These are phyloP conservation scores for Nyssa sinensis DNA, from an alignment of 148 eudicot species.

Conservation along the genomic window DNA sequence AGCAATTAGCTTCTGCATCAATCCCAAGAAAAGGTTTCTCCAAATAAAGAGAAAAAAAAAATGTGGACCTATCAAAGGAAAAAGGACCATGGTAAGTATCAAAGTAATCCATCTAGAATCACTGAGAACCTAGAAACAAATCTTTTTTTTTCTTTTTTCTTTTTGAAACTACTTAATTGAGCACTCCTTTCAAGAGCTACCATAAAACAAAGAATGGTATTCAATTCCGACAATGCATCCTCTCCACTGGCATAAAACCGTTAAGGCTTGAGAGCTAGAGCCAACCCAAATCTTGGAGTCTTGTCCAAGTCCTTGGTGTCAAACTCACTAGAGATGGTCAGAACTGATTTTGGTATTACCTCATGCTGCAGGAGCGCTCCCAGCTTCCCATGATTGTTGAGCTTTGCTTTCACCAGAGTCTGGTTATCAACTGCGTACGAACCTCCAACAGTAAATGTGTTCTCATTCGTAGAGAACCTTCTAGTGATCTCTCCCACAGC, in stretches of 20 bases:
- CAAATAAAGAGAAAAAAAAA: neutral
- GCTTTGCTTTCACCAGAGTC: constrained; percentile 72
- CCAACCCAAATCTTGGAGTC: constrained; percentile 73
- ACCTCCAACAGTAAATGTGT: constrained; percentile 86
- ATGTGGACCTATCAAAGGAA: too few relatives aligned
- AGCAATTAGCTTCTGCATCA: too few relatives aligned
- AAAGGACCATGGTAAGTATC: neutral
- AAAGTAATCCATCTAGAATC: constrained; percentile 16
- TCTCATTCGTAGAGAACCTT: constrained; percentile 82
- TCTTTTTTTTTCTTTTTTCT: too few relatives aligned
- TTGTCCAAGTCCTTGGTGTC: constrained; percentile 77
- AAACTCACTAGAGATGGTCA: constrained; percentile 70
- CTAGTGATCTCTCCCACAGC: constrained; percentile 76
- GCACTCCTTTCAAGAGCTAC: constrained; percentile 35
- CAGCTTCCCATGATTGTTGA: constrained; percentile 79
- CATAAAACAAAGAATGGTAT: constrained; percentile 21
- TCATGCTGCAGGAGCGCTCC: constrained; percentile 75
- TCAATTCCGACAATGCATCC: constrained; percentile 10
- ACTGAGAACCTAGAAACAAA: constrained; percentile 31
- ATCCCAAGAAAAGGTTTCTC: neutral
- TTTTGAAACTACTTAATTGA: constrained; percentile 41
- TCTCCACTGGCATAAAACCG: neutral
- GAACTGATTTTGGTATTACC: constrained; percentile 64
- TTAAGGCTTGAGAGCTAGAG: constrained; percentile 79
- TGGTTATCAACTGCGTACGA: constrained; percentile 54